A percentile compares a stretch with the other conserved stretches of the same genome.
These are phyloP conservation scores for Gliomastix tumulicola DNA, from an alignment of 2,329 filamentous ascomycete species.

Conservation along the genomic window DNA sequence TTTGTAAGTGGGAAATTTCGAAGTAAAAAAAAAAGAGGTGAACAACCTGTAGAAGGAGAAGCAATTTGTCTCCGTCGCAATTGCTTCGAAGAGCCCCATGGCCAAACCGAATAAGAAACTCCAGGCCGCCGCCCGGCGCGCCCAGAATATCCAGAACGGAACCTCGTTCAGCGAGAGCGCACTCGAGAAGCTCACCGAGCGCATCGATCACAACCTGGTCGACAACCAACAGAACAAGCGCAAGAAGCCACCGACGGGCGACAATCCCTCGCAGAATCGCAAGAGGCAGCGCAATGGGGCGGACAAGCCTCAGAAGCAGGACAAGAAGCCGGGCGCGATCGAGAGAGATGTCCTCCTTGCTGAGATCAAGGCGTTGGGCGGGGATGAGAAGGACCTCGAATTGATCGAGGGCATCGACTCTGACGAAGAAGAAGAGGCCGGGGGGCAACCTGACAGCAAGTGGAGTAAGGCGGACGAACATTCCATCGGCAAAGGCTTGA, in stretches of 20 bases:
- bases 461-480: too few species aligned
- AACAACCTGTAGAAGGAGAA: too few species aligned
- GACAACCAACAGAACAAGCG: constrained; percentile 30
- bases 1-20: too few species aligned
- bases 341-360: constrained; percentile 51
- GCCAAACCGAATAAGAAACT: constrained; percentile 21
- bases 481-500: constrained; percentile 34
- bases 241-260: constrained; percentile 31
- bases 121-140: too few species aligned
- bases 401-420: constrained; percentile 48
- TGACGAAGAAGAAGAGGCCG: constrained; percentile 26
- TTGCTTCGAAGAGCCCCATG: constrained; percentile 2
- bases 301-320: constrained; percentile 21
- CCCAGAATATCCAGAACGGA: constrained; percentile 14
- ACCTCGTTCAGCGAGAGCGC: constrained; percentile 39
- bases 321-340: too few species aligned
- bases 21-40: too few species aligned
- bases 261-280: constrained; percentile 20
- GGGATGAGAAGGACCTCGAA: constrained; percentile 57
- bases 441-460: constrained; percentile 20
- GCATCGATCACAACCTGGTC: constrained; percentile 46
- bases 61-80: background rate
- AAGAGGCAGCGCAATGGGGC: constrained; percentile 26
- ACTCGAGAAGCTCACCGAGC: constrained; percentile 45
- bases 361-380: constrained; percentile 59